These are phyloP conservation scores for Sporothrix curviconia DNA, from an alignment of 2,329 filamentous ascomycete genomes.

Conservation along the genomic window DNA sequence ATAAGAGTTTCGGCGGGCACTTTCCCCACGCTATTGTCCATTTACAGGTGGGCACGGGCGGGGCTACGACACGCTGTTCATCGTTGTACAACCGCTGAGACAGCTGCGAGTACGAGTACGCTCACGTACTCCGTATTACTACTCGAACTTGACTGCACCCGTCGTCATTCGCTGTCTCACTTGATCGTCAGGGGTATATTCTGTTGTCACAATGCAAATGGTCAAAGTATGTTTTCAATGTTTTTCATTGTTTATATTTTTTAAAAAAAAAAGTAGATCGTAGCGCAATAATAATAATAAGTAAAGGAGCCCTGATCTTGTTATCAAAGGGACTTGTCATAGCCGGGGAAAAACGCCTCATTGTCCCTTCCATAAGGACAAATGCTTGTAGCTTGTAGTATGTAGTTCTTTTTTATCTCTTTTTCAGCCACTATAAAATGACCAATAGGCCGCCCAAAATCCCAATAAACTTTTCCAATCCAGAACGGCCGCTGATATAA, in stretches of 20 bases:
- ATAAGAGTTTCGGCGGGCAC: too few relatives aligned
- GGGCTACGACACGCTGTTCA: too few relatives aligned
- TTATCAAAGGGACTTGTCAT: background rate
- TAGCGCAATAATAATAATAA: too few relatives aligned
- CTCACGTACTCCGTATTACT: too few relatives aligned
- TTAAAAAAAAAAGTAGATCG: background rate
- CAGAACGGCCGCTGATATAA: constrained; percentile 2
- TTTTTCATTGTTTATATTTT: constrained; percentile 2
- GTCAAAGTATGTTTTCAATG: background rate
- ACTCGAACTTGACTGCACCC: too few relatives aligned
- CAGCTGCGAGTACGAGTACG: too few relatives aligned
- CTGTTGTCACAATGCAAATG: background rate
- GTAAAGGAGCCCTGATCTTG: too few relatives aligned
- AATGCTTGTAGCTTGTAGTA: background rate
- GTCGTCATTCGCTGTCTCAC: too few relatives aligned
- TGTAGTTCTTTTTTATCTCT: background rate
- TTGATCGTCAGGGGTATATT: background rate
- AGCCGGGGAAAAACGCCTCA: background rate
- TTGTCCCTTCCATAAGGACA: background rate
- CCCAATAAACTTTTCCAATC: constrained; percentile 3
- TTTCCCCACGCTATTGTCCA: too few relatives aligned
- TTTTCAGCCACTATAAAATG: background rate
- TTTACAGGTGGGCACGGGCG: too few relatives aligned
- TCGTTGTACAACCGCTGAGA: too few relatives aligned
- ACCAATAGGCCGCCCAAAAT: background rate